Evolutionary conservation across 2,329 filamentous ascomycete species (phyloP).

Genomic region (Aureobasidium subglaciale): DNA sequence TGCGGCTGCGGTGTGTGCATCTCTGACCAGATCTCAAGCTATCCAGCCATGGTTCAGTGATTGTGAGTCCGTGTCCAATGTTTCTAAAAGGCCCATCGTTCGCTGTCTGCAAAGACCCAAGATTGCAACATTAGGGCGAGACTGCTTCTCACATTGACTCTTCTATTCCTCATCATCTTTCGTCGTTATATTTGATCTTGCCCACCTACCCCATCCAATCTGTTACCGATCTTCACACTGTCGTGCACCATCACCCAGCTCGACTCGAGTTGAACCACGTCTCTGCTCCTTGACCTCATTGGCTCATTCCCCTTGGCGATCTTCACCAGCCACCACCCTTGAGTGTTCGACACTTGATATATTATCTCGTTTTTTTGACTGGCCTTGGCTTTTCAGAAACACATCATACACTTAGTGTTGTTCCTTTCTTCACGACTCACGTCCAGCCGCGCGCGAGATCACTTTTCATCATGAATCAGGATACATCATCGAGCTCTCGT

Average conservation of each 20-base stretch:
- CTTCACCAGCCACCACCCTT: conserved; percentile 4
- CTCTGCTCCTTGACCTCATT: background rate
- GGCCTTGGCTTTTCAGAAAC: background rate
- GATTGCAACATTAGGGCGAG: conserved; percentile 3
- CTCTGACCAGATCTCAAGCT: conserved; percentile 12
- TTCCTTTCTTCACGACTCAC: background rate
- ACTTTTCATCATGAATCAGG: conserved; percentile 18
- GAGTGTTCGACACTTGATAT: conserved; percentile 5
- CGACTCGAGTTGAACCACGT: conserved; percentile 13
- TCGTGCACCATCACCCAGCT: conserved; percentile 5
- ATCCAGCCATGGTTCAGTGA: conserved; percentile 12
- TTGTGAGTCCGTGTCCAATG: conserved; percentile 13
- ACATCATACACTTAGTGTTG: conserved; percentile 2
- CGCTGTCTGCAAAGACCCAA: conserved; percentile 10
- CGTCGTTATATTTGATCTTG: conserved; percentile 5
- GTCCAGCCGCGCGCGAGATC: background rate
- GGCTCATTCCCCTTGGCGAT: conserved; percentile 12
- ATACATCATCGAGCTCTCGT: conserved; percentile 16
- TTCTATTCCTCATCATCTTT: background rate
- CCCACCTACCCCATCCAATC: background rate
- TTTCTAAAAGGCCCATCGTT: conserved; percentile 13
- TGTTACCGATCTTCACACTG: conserved; percentile 1
- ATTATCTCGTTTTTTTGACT: conserved; percentile 2
- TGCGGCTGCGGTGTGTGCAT: conserved; percentile 13
- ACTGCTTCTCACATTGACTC: conserved; percentile 2